phyloP scores from a whole-genome alignment of 2,329 filamentous ascomycete genomes.

The Fusarium coicis region DNA sequence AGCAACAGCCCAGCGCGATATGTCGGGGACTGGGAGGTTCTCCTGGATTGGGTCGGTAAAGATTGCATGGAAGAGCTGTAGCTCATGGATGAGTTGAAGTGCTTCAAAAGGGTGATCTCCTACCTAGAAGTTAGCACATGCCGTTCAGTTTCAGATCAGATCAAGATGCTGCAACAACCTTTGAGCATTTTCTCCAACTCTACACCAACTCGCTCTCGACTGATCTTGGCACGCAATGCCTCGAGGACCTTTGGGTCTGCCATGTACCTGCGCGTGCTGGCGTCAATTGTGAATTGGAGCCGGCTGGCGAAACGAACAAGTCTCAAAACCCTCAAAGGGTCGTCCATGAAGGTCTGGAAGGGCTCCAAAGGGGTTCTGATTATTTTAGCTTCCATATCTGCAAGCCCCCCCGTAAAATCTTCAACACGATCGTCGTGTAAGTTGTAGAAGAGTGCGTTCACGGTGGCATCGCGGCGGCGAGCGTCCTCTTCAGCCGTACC shows the following conservation, averaged over 20 bases:
- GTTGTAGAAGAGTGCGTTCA: conserved; percentile 98
- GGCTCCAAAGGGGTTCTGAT: conserved; percentile 90
- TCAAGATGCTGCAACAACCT: conserved; percentile 54
- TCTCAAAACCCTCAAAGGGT: conserved; percentile 86
- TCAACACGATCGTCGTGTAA: conserved; percentile 82
- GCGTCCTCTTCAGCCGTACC: conserved; percentile 93
- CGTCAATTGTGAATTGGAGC: conserved; percentile 81
- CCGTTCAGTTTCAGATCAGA: neutral
- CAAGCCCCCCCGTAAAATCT: conserved; percentile 83
- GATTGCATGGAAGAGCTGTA: conserved; percentile 76
- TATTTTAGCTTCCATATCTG: conserved; percentile 76
- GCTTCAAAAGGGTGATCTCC: conserved; percentile 70
- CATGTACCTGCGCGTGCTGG: conserved; percentile 78
- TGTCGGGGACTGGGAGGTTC: conserved; percentile 65
- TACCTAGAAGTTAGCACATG: conserved; percentile 39
- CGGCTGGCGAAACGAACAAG: conserved; percentile 91
- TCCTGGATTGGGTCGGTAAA: conserved; percentile 74
- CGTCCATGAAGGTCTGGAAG: conserved; percentile 92
- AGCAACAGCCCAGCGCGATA: conserved; percentile 67
- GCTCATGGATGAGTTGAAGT: conserved; percentile 71
- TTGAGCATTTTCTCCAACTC: conserved; percentile 94
- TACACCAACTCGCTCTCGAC: conserved; percentile 85
- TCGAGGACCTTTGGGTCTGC: conserved; percentile 78
- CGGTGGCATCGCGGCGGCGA: conserved; percentile 86
- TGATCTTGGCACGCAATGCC: conserved; percentile 88